Evolutionary conservation across 73 alveolate species (phyloP), one percentile per base, ranked within the genome.

Genomic region (Effrenium voratum): DNA sequence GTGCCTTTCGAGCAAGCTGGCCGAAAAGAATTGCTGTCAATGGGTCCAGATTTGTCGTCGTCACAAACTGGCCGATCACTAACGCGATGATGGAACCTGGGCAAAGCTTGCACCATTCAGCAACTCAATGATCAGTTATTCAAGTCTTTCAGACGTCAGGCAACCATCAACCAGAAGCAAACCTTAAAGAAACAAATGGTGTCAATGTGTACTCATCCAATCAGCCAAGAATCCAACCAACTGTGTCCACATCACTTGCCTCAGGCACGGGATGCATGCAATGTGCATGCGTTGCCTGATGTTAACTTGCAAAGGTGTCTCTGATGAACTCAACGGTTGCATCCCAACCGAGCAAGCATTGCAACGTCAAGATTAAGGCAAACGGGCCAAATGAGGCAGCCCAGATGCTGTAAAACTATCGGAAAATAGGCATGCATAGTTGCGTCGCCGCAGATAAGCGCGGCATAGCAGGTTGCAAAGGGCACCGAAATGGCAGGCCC

Each of bases 211-310:
- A 55, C 22, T 55, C 68, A 55, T n/a, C n/a, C n/a, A n/a, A n/a
- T 16, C 46, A 38, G 8, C 83, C 95, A 68, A 87, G 95, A 87
- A 32, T 60, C 95, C 95, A 68, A 87, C 60, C 85, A 87, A 41
- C 49, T 87, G 95, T 43, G 95, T 87, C 95, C 95, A 87, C 95
- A 87, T 87, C 19, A 87, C 95, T 70, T 87, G 95, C 95, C 95
- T 87, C 19, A 38, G 95, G 13, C 16, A 57, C 28, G 3, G n/a
- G 1, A 22, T 22, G 12, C 68, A 55, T 15, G 22, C 12, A 22
- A 57, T 57, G n/a, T 57, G 72, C 3, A 30, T 57, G 16, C 28
- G 16, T n/a, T n/a, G n/a, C n/a, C 68, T 55, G 12, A 22, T 15
- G 68, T 15, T 55, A 22, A 55, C 22, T 55, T 22, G 22, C 22